phyloP scores from a whole-genome alignment of 2,329 filamentous ascomycete genomes.

The Fusarium sp. region DNA sequence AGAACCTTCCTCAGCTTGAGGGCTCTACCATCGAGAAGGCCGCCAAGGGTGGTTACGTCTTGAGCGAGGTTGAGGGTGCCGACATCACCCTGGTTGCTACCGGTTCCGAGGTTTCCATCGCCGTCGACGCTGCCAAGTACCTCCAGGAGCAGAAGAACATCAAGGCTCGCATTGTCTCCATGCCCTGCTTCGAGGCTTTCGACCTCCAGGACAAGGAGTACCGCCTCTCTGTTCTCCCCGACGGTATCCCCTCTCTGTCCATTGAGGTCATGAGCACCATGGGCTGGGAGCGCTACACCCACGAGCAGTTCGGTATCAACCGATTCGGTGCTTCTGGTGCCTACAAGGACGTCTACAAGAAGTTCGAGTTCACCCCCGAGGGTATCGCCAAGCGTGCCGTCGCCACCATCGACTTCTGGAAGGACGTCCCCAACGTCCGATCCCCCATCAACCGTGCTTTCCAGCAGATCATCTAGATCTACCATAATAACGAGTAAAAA shows the following conservation, averaged over 20 bases:
- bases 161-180: constrained; percentile 90
- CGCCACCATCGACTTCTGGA: constrained; percentile 96
- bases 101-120: constrained; percentile 95
- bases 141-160: constrained; percentile 89
- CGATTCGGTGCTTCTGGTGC: constrained; percentile 97
- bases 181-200: constrained; percentile 98
- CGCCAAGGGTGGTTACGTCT: constrained; percentile 95
- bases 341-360: constrained; percentile 99
- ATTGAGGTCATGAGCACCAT: constrained; percentile 98
- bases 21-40: constrained; percentile 89
- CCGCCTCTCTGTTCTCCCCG: constrained; percentile 89
- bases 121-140: constrained; percentile 90
- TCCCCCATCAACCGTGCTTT: constrained; percentile 98
- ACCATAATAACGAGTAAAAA: constrained; percentile 30
- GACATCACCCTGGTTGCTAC: constrained; percentile 92
- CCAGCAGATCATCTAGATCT: constrained; percentile 87
- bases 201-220: constrained; percentile 95
- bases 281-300: constrained; percentile 98
- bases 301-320: constrained; percentile 99
- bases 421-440: constrained; percentile 88
- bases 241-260: constrained; percentile 91
- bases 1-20: constrained; percentile 98
- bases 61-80: constrained; percentile 84
- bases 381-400: constrained; percentile 95
- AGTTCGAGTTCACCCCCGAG: constrained; percentile 99